Evolutionary conservation across 1,139 yeast genomes (phyloP).

Genomic region (Trichomonascaceae sp.): DNA sequence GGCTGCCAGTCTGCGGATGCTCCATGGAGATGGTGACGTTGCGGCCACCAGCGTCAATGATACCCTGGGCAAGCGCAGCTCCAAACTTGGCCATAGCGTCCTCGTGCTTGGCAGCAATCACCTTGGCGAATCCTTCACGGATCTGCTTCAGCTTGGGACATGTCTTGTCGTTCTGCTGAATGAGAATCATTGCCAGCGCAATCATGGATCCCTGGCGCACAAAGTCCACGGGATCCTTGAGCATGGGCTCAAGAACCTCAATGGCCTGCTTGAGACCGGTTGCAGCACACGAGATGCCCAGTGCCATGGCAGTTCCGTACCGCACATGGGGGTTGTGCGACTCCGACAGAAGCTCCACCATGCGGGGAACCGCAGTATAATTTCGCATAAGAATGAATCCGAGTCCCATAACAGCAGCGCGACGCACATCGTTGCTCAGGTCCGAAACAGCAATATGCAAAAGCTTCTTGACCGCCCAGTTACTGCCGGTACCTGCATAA

Average conservation of each 20-base stretch:
- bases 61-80: conserved; percentile 94
- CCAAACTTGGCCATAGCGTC: conserved; percentile 97
- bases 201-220: conserved; percentile 97
- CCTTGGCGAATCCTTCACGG: conserved; percentile 60
- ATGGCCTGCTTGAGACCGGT: conserved; percentile 80
- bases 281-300: conserved; percentile 96
- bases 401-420: conserved; percentile 89
- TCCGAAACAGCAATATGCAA: conserved; percentile 94
- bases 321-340: conserved; percentile 97
- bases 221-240: conserved; percentile 90
- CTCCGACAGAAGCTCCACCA: conserved; percentile 84
- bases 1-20: conserved; percentile 79
- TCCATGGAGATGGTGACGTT: conserved; percentile 91
- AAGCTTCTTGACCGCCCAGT: conserved; percentile 70
- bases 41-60: conserved; percentile 97
- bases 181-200: conserved; percentile 82
- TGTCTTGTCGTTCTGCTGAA: conserved; percentile 83
- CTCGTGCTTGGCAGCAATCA: conserved; percentile 77
- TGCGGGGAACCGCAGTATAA: conserved; percentile 86
- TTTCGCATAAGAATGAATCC: conserved; percentile 89
- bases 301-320: conserved; percentile 95
- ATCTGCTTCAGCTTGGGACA: conserved; percentile 70
- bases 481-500: conserved; percentile 92
- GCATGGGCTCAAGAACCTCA: conserved; percentile 83
- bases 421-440: conserved; percentile 90